phyloP scores from a whole-genome alignment of 257 asterid species.

The Scutellaria baicalensis region DNA sequence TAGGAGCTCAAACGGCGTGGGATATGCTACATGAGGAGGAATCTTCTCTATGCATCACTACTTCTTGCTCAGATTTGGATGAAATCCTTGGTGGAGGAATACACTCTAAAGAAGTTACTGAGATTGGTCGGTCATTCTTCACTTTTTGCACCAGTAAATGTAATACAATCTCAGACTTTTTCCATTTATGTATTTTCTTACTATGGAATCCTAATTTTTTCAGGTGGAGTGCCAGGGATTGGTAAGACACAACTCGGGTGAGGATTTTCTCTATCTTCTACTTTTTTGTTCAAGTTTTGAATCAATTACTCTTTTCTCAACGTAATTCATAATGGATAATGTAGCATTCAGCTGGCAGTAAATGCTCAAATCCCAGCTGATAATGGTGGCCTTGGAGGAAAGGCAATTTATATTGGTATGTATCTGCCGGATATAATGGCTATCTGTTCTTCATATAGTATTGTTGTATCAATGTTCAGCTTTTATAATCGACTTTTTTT shows the following conservation, averaged over 20 bases:
- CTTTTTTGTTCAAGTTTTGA: conserved; percentile 7
- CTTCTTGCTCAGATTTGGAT: conserved; percentile 82
- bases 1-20: conserved; percentile 96
- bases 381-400: conserved; percentile 88
- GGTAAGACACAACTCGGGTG: conserved; percentile 98
- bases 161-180: not conserved
- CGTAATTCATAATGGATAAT: conserved; percentile 5
- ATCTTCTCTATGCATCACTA: conserved; percentile 55
- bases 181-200: conserved; percentile 12
- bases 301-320: conserved; percentile 1
- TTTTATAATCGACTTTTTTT: not conserved
- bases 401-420: conserved; percentile 86
- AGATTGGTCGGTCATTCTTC: conserved; percentile 57
- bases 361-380: conserved; percentile 86
- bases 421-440: not conserved
- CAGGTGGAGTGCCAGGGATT: conserved; percentile 98
- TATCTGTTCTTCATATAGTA: not conserved
- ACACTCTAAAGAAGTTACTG: conserved; percentile 85
- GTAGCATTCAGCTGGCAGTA: conserved; percentile 87
- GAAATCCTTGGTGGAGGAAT: conserved; percentile 89
- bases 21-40: conserved; percentile 87
- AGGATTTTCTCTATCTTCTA: conserved; percentile 11
- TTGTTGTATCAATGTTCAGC: conserved; percentile 6
- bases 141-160: not conserved
- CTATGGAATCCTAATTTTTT: conserved; percentile 14